Percentiles rank a stretch among this genome's conserved stretches.
phyloP scores from a whole-genome alignment of 179 eudicot species.

The Beta corolliflora region DNA sequence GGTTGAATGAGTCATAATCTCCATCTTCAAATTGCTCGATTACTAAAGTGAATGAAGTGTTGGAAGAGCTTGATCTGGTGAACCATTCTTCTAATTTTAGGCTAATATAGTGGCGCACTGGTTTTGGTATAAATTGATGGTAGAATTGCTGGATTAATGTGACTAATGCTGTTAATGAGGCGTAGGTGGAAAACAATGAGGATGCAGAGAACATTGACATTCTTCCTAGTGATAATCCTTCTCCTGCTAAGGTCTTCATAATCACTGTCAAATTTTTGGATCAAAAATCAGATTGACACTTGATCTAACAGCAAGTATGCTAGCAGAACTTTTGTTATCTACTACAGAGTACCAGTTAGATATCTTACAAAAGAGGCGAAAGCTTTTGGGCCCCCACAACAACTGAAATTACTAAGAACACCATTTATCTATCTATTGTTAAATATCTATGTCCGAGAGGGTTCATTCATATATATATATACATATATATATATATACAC shows the following conservation, averaged over 20 bases:
- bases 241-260: slow-evolving; percentile 30
- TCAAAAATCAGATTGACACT: background rate
- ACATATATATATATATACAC: too few species aligned
- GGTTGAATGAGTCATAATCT: slow-evolving; percentile 40
- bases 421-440: too few species aligned
- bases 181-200: slow-evolving; percentile 49
- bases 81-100: slow-evolving; percentile 27
- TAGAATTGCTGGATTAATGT: slow-evolving; percentile 49
- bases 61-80: slow-evolving; percentile 14
- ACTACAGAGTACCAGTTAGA: background rate
- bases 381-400: too few species aligned
- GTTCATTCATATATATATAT: too few species aligned
- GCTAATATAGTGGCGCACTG: slow-evolving; percentile 35
- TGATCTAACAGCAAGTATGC: background rate
- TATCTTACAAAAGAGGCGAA: too few species aligned
- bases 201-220: slow-evolving; percentile 39
- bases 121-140: slow-evolving; percentile 47
- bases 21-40: slow-evolving; percentile 52
- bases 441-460: too few species aligned
- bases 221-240: slow-evolving; percentile 7
- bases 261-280: background rate
- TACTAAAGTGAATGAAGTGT: slow-evolving; percentile 39
- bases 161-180: slow-evolving; percentile 52
- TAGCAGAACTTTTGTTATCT: background rate
- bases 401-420: too few species aligned